phyloP scores from a whole-genome alignment of 139 green algal genomes.

The Cymbomonas tetramitiformis region DNA sequence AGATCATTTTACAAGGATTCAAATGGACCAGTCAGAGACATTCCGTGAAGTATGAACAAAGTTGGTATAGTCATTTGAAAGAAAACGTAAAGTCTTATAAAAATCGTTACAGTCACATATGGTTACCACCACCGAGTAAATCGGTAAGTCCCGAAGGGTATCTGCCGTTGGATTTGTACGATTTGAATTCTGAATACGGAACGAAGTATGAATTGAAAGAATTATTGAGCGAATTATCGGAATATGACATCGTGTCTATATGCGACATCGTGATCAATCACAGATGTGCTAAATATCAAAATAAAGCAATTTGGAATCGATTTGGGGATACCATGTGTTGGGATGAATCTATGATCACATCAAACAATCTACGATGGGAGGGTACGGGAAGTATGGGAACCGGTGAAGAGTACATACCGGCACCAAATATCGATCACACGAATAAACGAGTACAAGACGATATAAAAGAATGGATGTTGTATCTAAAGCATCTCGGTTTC shows the following conservation, averaged over 20 bases:
- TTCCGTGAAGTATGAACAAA: background rate
- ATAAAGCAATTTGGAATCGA: constrained; percentile 61
- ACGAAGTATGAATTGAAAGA: constrained; percentile 52
- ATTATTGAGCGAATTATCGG: constrained; percentile 43
- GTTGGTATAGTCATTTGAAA: background rate
- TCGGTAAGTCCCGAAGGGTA: constrained; percentile 38
- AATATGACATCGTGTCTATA: constrained; percentile 61
- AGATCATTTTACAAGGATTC: constrained; percentile 89
- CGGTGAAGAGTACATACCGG: constrained; percentile 71
- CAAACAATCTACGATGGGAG: constrained; percentile 69
- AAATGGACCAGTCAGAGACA: constrained; percentile 63
- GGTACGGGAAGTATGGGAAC: constrained; percentile 58
- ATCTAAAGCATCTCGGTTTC: constrained; percentile 73
- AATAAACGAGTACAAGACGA: constrained; percentile 38
- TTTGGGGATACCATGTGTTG: constrained; percentile 82
- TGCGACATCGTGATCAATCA: constrained; percentile 95
- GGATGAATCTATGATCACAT: constrained; percentile 62
- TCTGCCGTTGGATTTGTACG: constrained; percentile 68
- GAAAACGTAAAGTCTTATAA: background rate
- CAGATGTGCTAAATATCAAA: constrained; percentile 54
- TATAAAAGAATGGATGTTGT: constrained; percentile 70
- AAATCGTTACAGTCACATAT: constrained; percentile 17
- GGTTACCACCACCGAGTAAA: constrained; percentile 31
- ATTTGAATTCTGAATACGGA: constrained; percentile 57
- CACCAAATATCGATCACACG: constrained; percentile 89